Base-by-base conservation (phyloP, 352 stramenopile species). In the Globisporangium orthogonon region DNA sequence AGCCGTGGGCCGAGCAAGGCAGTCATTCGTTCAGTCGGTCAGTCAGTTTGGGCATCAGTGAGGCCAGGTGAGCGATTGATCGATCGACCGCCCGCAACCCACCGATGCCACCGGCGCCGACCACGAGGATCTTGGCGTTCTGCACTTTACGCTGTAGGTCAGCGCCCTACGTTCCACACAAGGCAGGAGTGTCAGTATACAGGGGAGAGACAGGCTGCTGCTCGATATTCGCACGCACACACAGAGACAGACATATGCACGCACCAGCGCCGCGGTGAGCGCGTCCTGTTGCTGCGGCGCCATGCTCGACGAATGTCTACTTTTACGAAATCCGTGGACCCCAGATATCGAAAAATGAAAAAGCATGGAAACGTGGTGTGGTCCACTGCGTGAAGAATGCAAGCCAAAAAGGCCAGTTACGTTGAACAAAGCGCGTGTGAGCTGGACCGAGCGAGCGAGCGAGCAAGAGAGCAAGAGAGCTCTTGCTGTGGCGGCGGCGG, bases 31-130 rank as follows among this genome's bases (percentile, higher is more conserved):
- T 23, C 23, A 23, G 23, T 23, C 23, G 23, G 23, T 23, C n/a
- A 23, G 3, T 41, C 35, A 41, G 35, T 14, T 15, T 18, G 0
- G 40, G 41, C 13, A 10, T 23, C 18, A 35, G 9, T 14, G 51
- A n/a, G 23, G 23, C 23, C 23, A n/a, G 6, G 45, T n/a, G 9
- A 41, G 35, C 23, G 23, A 23, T 23, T 1, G 23, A 23, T 41
- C 35, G 37, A 43, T 17, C 2, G 5, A 48, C 11, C 13, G 5
- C 15, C 44, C 7, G 18, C 10, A 41, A 56, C 73, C 18, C 66
- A 69, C 97, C 98, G 65, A 99, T 99, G 57, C 98, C 98, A 14
- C 98, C 98, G 2, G 96, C 95, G 31, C 97, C 97, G 33, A 99
- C 91, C 14, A 99, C 90, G 14, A 99, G 74, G 58, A 99, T 91